Conservation (phyloP, 208 protist genomes). For the Histomonas meleagridis region DNA sequence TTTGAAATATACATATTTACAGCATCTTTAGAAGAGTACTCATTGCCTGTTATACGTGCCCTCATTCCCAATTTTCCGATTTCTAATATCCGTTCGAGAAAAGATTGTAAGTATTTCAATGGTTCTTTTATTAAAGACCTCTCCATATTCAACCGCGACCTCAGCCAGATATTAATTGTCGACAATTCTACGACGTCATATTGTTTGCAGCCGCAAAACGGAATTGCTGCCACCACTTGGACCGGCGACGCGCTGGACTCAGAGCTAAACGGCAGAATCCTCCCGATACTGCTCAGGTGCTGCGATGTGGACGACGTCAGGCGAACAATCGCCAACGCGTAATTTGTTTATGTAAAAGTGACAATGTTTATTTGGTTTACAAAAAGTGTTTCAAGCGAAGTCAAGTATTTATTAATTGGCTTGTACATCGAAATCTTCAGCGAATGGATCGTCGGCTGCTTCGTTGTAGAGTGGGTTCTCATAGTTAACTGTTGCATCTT, state of each 20-base stretch:
- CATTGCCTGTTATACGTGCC: not conserved
- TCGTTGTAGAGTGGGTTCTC: no score
- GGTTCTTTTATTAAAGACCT: not conserved
- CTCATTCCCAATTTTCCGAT: not conserved
- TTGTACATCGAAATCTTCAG: no score
- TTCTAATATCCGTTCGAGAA: not conserved
- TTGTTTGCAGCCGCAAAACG: not conserved
- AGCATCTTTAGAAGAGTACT: not conserved
- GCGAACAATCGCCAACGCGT: no score
- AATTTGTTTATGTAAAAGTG: no score
- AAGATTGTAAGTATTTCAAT: not conserved
- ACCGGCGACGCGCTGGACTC: not conserved
- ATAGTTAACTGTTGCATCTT: no score
- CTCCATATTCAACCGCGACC: not conserved
- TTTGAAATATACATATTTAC: conserved; percentile 12
- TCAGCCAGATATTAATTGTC: not conserved
- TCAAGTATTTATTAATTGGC: no score
- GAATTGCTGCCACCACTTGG: not conserved
- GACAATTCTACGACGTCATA: not conserved
- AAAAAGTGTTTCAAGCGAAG: no score
- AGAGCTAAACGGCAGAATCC: not conserved
- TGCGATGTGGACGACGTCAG: not conserved
- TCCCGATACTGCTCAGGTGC: not conserved
- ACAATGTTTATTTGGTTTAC: no score
- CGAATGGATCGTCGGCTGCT: no score